Percentiles rank a stretch among this genome's conserved stretches.
Conservation (phyloP, 768 basidiomycete species). For the Kwoniella mangroviensis region DNA sequence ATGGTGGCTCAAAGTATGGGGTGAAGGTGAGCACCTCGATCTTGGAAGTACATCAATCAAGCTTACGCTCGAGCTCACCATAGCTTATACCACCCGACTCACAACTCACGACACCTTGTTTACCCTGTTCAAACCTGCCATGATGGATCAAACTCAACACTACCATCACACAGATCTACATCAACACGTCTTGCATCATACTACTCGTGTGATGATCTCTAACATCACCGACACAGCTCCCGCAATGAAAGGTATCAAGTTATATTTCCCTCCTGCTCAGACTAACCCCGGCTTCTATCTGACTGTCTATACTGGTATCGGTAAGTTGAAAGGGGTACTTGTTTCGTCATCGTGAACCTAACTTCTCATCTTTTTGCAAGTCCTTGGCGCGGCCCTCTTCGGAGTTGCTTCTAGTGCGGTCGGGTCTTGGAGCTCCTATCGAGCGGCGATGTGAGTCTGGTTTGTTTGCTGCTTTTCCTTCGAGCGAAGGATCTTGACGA, state of each 20-base stretch:
- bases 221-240: constrained; percentile 1
- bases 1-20: constrained; percentile 80
- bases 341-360: no score
- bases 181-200: constrained; percentile 39
- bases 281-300: constrained; percentile 49
- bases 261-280: constrained; percentile 38
- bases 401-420: constrained; percentile 30
- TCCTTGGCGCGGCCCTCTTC: constrained; percentile 39
- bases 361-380: constrained; percentile 8
- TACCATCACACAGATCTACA: constrained; percentile 30
- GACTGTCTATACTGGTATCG: constrained; percentile 39
- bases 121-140: constrained; percentile 20
- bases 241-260: not conserved
- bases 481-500: no score
- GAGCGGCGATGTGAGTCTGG: constrained; percentile 40
- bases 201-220: not conserved
- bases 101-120: constrained; percentile 17
- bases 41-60: not conserved
- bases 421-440: constrained; percentile 44
- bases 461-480: not conserved
- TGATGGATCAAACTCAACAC: constrained; percentile 14
- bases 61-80: not conserved
- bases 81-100: constrained; percentile 37
- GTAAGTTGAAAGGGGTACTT: constrained; percentile 12
- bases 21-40: constrained; percentile 60